phyloP scores from a whole-genome alignment of 1,284 basidiomycete species.

The Ustilago nuda region DNA sequence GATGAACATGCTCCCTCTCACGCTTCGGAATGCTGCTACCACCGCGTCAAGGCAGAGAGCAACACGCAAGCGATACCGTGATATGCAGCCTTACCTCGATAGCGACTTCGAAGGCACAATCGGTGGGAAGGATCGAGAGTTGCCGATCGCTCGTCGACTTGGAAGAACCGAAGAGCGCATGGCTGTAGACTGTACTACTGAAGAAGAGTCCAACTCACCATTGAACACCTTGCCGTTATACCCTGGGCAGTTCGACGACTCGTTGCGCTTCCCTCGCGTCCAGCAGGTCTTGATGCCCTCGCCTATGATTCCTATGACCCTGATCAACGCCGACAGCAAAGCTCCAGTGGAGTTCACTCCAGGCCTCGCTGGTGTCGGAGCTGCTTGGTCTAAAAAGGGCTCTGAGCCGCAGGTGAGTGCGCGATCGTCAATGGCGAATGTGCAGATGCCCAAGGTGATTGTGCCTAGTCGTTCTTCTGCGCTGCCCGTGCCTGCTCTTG shows the following conservation, averaged over 20 bases:
- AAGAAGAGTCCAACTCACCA: slow-evolving; percentile 36
- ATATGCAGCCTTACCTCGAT: slow-evolving; percentile 46
- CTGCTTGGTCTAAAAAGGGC: slow-evolving; percentile 30
- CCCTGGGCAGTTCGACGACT: slow-evolving; percentile 3
- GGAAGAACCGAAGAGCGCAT: slow-evolving; percentile 41
- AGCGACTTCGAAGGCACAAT: slow-evolving; percentile 62
- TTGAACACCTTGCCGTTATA: slow-evolving; percentile 3
- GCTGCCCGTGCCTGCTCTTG: slow-evolving; percentile 28
- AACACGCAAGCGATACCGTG: slow-evolving; percentile 33
- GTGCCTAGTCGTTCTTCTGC: slow-evolving; percentile 27
- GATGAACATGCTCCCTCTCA: slow-evolving; percentile 46
- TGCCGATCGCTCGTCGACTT: slow-evolving; percentile 54
- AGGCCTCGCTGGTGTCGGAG: slow-evolving; percentile 42
- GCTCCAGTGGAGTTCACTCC: slow-evolving; percentile 31
- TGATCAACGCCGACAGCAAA: slow-evolving; percentile 9
- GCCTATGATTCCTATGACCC: slow-evolving; percentile 7
- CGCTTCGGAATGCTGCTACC: slow-evolving; percentile 40
- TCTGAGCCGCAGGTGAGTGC: slow-evolving; percentile 14
- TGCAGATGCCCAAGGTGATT: slow-evolving; percentile 28
- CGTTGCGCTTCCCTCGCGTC: slow-evolving; percentile 10
- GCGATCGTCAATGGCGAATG: slow-evolving; percentile 2
- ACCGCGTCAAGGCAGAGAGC: slow-evolving; percentile 39
- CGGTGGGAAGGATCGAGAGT: slow-evolving; percentile 52
- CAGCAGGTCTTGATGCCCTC: slow-evolving; percentile 14
- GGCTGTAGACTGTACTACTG: slow-evolving; percentile 44